Conservation (phyloP, 208 protist genomes). For the Trypanosoma caninum region DNA sequence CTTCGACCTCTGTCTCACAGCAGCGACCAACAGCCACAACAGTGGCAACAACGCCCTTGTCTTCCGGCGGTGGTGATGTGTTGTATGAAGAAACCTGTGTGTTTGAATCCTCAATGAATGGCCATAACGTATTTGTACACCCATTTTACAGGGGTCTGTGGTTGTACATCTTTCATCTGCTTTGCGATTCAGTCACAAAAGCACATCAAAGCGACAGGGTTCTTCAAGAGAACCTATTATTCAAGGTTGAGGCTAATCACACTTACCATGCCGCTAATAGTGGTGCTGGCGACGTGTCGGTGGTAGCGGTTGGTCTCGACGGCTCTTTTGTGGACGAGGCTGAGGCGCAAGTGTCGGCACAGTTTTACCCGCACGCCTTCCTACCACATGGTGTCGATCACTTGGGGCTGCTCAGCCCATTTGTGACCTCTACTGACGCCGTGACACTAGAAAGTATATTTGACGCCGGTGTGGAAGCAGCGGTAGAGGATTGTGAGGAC, state of each 20-base stretch:
- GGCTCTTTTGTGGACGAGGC: constrained; percentile 13
- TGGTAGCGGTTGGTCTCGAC: background rate
- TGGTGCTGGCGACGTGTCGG: background rate
- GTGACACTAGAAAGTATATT: constrained; percentile 20
- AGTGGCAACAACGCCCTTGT: background rate
- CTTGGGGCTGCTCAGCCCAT: constrained; percentile 43
- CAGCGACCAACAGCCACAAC: background rate
- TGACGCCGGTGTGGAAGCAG: background rate
- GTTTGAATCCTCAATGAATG: background rate
- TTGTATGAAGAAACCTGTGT: constrained; percentile 27
- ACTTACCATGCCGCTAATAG: no score
- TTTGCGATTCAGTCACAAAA: constrained; percentile 19
- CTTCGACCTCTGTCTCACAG: constrained; percentile 5
- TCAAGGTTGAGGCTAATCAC: no score
- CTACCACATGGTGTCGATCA: constrained; percentile 66
- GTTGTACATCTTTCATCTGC: constrained; percentile 38
- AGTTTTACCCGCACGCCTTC: constrained; percentile 61
- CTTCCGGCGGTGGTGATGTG: constrained; percentile 10
- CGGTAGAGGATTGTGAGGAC: background rate
- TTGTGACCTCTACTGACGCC: constrained; percentile 37
- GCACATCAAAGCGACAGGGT: constrained; percentile 6
- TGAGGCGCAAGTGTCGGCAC: constrained; percentile 41
- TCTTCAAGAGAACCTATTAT: background rate
- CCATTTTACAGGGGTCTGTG: constrained; percentile 72
- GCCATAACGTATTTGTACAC: constrained; percentile 40